A percentile compares a stretch with the other conserved stretches of the same genome.
Conservation (phyloP, 306 rosid genomes). For the Glycyrrhiza uralensis region DNA sequence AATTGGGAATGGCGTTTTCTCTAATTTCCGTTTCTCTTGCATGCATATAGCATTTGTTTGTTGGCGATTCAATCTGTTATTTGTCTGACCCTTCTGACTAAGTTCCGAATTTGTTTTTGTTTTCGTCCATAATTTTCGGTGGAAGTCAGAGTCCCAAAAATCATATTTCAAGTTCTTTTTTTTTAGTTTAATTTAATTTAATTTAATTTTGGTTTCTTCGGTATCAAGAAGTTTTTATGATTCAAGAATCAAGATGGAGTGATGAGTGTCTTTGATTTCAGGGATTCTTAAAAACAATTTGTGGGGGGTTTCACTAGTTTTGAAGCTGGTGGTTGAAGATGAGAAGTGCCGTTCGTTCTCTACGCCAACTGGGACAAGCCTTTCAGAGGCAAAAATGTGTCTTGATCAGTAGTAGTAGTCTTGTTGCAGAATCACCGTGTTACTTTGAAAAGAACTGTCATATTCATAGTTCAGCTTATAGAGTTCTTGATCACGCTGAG, state of each 20-base stretch:
- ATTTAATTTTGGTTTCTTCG: not conserved
- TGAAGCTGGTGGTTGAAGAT: slow-evolving; percentile 43
- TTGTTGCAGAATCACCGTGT: slow-evolving; percentile 31
- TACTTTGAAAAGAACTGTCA: slow-evolving; percentile 29
- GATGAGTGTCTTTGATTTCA: slow-evolving; percentile 28
- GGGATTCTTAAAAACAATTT: slow-evolving; percentile 26
- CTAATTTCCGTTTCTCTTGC: not conserved
- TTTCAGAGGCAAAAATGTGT: slow-evolving; percentile 34
- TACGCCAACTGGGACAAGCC: slow-evolving; percentile 42
- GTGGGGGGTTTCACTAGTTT: not conserved
- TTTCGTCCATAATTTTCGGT: not conserved
- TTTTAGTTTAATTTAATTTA: not conserved
- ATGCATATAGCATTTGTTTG: not conserved
- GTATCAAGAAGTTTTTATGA: not conserved
- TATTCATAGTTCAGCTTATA: slow-evolving; percentile 37
- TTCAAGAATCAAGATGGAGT: slow-evolving; percentile 17
- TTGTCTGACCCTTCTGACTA: slow-evolving; percentile 6
- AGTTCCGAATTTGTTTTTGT: not conserved
- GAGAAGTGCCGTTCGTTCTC: slow-evolving; percentile 55
- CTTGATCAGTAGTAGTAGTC: slow-evolving; percentile 22
- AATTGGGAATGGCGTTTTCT: not conserved
- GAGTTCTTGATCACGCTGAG: slow-evolving; percentile 33
- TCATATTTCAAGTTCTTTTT: not conserved
- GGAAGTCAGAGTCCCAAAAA: not conserved
- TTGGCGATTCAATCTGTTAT: not conserved